Base-by-base conservation (phyloP, 1,284 basidiomycete species). In the Sporisorium scitamineum region DNA sequence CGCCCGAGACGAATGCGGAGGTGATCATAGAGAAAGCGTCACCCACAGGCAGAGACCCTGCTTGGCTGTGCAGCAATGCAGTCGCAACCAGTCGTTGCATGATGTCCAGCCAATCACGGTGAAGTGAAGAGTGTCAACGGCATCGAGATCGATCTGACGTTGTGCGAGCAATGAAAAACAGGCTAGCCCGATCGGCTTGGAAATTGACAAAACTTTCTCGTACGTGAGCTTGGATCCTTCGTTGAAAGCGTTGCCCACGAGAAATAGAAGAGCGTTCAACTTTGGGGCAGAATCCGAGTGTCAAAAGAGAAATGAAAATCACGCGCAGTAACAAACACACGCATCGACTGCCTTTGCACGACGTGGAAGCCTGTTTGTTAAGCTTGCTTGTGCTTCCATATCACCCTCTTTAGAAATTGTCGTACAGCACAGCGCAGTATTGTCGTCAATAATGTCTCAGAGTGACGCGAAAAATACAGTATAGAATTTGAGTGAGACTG, bases 261-360 rank as follows among this genome's bases (percentile, higher is more conserved):
- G 2, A 39, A 14, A 32, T 70, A 70, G 67, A 70, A 64, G 5
- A 37, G 56, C 56, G 54, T 32, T 64, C 61, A 70, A 70, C 67
- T 63, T 69, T 63, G 67, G 61, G 67, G 67, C 60, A 62, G 52
- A 53, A 61, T 39, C 65, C 59, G 59, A 69, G 60, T 59, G 53
- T 31, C 51, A 69, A 59, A 34, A 32, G 20, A 13, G 10, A 22
- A 10, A 3, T 11, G 39, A 18, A 20, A 41, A 13, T 31, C 16
- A 37, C 27, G 27, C 39, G 32, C 26, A 56, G 57, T 34, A 48
- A 50, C 47, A 24, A 34, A 37, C 34, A 24, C 37, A 34, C 34
- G 34, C 34, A 34, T 34, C 44, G 18, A 8, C 22, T 20, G 5
- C 14, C 29, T 31, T 32, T 56, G 16, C 24, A 26, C 39, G 24